Evolutionary conservation across 306 rosid genomes (phyloP).

Genomic region (Benincasa hispida): DNA sequence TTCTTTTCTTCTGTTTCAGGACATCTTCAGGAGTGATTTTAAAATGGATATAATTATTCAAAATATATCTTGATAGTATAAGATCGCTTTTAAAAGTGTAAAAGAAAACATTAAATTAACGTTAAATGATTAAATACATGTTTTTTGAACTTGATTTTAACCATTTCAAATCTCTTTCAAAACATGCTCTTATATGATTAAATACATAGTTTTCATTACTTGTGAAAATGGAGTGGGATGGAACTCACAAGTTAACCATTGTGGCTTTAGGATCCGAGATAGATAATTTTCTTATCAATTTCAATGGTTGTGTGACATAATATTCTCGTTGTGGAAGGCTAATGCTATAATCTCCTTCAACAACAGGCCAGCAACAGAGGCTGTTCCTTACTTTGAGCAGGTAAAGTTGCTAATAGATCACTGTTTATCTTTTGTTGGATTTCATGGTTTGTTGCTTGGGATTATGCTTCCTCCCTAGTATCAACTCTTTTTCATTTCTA

Average conservation of each 20-base stretch:
- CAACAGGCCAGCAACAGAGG: constrained; percentile 91
- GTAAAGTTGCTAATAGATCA: constrained; percentile 19
- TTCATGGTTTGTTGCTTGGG: neutral
- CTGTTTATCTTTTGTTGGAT: neutral
- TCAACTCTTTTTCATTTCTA: neutral
- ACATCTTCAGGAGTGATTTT: neutral
- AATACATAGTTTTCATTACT: neutral
- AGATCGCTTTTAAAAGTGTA: too few species aligned
- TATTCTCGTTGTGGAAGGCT: constrained; percentile 57
- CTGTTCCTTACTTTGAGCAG: constrained; percentile 98
- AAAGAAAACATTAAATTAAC: too few species aligned
- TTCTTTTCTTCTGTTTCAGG: neutral
- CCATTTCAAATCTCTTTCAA: neutral
- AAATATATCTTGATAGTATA: too few species aligned
- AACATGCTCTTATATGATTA: too few species aligned
- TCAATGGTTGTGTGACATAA: constrained; percentile 11
- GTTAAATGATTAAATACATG: too few species aligned
- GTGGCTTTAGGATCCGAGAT: neutral
- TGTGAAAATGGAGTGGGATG: neutral
- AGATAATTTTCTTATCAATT: neutral
- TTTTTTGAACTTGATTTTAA: neutral
- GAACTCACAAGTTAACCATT: neutral
- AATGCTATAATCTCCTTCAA: constrained; percentile 81
- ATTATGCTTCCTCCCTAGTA: neutral
- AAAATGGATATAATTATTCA: too few species aligned